A percentile compares a stretch with the other conserved stretches of the same genome.
phyloP scores from a whole-genome alignment of 2,329 filamentous ascomycete genomes.

The Cercospora sojina region DNA sequence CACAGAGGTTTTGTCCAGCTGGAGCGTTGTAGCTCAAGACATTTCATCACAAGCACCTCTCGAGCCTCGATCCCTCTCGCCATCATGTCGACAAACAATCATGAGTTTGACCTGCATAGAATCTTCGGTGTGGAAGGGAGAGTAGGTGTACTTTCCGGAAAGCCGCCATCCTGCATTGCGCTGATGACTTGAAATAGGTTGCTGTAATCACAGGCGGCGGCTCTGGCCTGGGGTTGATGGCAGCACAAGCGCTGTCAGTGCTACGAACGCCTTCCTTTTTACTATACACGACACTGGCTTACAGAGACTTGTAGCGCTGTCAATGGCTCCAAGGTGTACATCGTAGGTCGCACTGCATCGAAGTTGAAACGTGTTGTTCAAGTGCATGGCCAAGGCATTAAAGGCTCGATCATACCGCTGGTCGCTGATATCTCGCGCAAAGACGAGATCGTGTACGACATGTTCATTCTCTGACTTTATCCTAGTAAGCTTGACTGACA shows the following conservation, averaged over 20 bases:
- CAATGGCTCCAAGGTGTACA: background rate
- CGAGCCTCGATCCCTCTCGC: background rate
- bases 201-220: background rate
- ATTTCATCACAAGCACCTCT: background rate
- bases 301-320: background rate
- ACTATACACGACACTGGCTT: no score
- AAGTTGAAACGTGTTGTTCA: background rate
- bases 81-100: background rate
- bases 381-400: background rate
- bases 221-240: background rate
- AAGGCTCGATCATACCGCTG: background rate
- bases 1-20: background rate
- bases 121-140: background rate
- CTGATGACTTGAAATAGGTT: background rate
- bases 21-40: background rate
- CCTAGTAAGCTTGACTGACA: background rate
- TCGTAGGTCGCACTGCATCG: background rate
- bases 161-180: background rate
- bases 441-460: background rate
- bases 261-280: no score
- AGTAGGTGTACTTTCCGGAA: background rate
- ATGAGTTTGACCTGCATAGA: background rate
- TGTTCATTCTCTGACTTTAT: background rate
- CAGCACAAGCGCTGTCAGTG: background rate
- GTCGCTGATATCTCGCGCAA: background rate